Evolutionary conservation across 805 yeast species (phyloP).

Genomic region (Candida pini): DNA sequence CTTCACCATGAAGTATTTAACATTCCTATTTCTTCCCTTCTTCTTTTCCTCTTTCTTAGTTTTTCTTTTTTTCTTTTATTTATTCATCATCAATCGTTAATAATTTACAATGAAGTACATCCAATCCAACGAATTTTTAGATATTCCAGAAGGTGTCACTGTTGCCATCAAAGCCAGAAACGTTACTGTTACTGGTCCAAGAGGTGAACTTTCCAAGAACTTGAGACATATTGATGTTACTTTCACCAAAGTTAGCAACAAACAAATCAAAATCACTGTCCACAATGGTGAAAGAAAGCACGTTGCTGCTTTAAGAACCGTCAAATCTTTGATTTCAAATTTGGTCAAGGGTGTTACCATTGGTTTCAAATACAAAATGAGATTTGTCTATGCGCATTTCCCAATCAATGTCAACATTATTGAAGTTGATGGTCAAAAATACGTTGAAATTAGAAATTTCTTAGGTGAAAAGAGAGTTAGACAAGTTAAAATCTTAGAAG

Average conservation of each 20-base stretch:
- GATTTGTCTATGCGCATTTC: constrained; percentile 99
- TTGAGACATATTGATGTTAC: constrained; percentile 93
- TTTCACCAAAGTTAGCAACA: constrained; percentile 71
- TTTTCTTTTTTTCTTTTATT: constrained; percentile 1
- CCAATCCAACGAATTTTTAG: constrained; percentile 54
- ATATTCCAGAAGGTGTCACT: constrained; percentile 86
- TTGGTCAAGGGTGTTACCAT: constrained; percentile 97
- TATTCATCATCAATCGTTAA: not conserved
- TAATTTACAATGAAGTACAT: constrained; percentile 47
- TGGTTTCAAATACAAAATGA: constrained; percentile 99
- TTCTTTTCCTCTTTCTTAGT: not conserved
- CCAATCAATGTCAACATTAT: constrained; percentile 96
- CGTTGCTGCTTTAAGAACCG: constrained; percentile 99
- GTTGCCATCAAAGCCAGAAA: constrained; percentile 87
- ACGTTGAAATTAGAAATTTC: constrained; percentile 97
- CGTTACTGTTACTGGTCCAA: constrained; percentile 93
- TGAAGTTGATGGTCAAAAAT: constrained; percentile 67
- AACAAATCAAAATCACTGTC: constrained; percentile 79
- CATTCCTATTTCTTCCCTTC: not conserved
- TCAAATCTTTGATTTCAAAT: constrained; percentile 91
- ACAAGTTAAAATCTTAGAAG: constrained; percentile 78
- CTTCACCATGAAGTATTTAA: not conserved
- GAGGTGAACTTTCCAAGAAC: constrained; percentile 89
- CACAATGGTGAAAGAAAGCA: constrained; percentile 99
- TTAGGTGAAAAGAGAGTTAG: constrained; percentile 99